Evolutionary conservation across 2,329 filamentous ascomycete genomes (phyloP), one percentile per base, ranked within the genome.

Genomic region (Alternaria ventricosa): DNA sequence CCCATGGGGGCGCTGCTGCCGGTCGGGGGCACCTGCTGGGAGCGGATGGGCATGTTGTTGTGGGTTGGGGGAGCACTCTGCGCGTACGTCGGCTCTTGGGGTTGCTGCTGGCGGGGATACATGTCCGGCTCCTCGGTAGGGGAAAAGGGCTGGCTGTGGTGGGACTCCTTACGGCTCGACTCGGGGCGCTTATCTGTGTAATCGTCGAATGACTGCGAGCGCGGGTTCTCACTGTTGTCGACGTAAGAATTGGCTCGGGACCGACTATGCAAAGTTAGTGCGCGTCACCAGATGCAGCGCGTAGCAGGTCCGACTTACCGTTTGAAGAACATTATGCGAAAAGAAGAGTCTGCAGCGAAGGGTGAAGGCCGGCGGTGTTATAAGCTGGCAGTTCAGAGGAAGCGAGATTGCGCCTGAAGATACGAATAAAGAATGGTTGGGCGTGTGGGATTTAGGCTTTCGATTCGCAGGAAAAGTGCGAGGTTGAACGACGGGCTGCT

Each of bases 281-380:
- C 54, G 18, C 7, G 49, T 53, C 49, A 11, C 41, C 44, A 13
- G 27, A 28, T 30, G 45, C 44, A 43, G 53, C n/a, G 44, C 27
- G 44, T 33, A 43, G 46, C 15, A 33, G 44, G 18, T 15, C 44
- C 58, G 58, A 47, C 51, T 27, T 57, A 58, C 55, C 57, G 58
- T 75, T 84, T 84, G 82, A 84, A 84, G 80, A 85, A 81, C 75
- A 84, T 83, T 76, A 80, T 76, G 75, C 60, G 60, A 58, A 68
- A 66, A 65, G 59, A 66, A 65, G 57, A 65, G 64, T 67, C 55
- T 61, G 66, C 64, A 63, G 60, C 57, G 51, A 66, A 63, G 65
- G 58, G 64, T 56, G 66, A 64, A 60, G 62, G 64, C 58, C 60
- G 60, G 60, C 41, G 55, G 43, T 70, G 66, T 71, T 76, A 75